Base-by-base conservation (phyloP, 2,329 filamentous ascomycete genomes). In the Pyrenochaeta sp. region DNA sequence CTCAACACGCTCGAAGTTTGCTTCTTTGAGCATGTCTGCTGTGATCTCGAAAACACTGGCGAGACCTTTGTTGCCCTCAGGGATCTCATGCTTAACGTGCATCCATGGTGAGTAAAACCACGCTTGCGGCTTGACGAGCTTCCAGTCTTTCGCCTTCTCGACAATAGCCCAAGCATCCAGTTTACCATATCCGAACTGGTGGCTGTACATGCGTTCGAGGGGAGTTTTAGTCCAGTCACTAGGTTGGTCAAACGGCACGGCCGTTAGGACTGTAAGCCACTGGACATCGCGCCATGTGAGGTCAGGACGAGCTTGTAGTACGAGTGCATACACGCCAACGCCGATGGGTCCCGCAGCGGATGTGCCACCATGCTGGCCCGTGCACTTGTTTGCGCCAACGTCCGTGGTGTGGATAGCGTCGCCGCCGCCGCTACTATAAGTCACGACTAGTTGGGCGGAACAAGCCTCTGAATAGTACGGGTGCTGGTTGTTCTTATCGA, bases 361-460 rank as follows among this genome's bases (percentile, higher is more conserved):
- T 2, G 95, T 99, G 56, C 95, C 95, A 47, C 95, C 95, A 68
- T 99, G 95, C n/a, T 82, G 82, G 56, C 80, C 83, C 63, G 90
- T 92, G 78, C 95, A 99, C 51, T 83, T 80, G 73, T 96, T 90
- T 30, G 83, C 78, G 45, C 95, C 95, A 21, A 99, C 92, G 67
- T 99, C 95, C 0, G 95, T 99, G 0, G 95, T 99, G 77, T 97
- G 93, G 68, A 99, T 99, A 11, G 90, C 86, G 77, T 97, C 92
- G 42, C 87, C 87, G 61, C 87, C 87, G 51, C 95, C 95, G 76
- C 92, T 97, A 72, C 93, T 97, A 76, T 98, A 99, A 0, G 95
- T 96, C 9, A 99, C 95, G 2, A 97, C 93, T 41, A 99, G 82
- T 73, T 97, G 91, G 18, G 95, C 95, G 2, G 94, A 97, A 79